A percentile compares a stretch with the other conserved stretches of the same genome.
Conservation (phyloP, 192 early-diverging fungal genomes). For the Backusella australiensis region DNA sequence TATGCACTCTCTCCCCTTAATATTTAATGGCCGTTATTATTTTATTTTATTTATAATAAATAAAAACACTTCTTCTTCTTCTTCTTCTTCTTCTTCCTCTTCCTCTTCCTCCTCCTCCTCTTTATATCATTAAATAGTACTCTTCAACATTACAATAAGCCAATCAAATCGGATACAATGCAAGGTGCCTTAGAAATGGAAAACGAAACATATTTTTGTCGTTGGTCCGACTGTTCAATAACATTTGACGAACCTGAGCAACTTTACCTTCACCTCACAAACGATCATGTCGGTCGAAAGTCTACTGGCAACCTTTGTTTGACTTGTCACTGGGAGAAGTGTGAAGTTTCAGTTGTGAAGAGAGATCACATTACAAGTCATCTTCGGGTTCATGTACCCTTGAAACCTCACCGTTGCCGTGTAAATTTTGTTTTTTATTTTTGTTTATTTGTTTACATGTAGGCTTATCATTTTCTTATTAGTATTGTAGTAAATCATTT, state of each 20-base stretch:
- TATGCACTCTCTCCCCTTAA: constrained; percentile 7
- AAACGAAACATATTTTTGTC: constrained; percentile 32
- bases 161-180: constrained; percentile 3
- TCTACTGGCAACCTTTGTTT: constrained; percentile 85
- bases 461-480: not conserved
- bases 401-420: constrained; percentile 85
- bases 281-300: constrained; percentile 91
- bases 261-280: constrained; percentile 83
- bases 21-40: not conserved
- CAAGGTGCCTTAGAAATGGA: constrained; percentile 7
- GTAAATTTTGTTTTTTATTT: constrained; percentile 34
- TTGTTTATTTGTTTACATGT: not conserved
- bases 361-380: constrained; percentile 99
- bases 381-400: constrained; percentile 86
- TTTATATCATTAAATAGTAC: not conserved
- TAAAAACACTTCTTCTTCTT: not conserved
- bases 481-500: constrained; percentile 78
- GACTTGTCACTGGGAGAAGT: constrained; percentile 85
- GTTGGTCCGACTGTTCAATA: constrained; percentile 44
- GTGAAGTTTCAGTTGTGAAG: constrained; percentile 71
- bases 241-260: constrained; percentile 76
- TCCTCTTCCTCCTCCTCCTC: not conserved
- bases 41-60: not conserved
- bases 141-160: not conserved
- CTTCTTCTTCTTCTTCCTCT: not conserved